phyloP scores from a whole-genome alignment of 2,329 filamentous ascomycete species.

The Pseudocercospora crystallina region DNA sequence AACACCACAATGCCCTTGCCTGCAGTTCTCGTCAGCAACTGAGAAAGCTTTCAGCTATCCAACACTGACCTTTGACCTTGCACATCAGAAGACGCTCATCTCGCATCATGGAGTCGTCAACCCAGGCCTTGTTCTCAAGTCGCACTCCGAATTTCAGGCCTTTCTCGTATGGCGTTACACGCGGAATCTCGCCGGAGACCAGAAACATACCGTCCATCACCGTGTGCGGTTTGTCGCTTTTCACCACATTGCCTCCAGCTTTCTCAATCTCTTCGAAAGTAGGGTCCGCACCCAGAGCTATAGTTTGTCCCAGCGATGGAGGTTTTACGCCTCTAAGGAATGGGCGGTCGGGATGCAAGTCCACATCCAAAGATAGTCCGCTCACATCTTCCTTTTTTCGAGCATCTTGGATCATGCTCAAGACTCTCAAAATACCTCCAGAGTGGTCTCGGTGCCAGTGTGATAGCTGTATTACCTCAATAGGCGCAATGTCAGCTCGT shows the following conservation, averaged over 20 bases:
- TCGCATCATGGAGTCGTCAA: conserved; percentile 21
- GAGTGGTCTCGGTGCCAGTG: conserved; percentile 34
- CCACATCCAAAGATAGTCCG: conserved; percentile 18
- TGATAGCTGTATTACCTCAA: conserved; percentile 27
- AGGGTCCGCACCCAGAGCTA: conserved; percentile 28
- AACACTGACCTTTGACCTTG: conserved; percentile 28
- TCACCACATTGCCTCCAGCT: conserved; percentile 25
- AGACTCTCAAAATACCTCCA: conserved; percentile 27
- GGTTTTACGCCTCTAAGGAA: conserved; percentile 24
- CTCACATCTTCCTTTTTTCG: background rate
- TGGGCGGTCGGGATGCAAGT: conserved; percentile 29
- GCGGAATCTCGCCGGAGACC: conserved; percentile 31
- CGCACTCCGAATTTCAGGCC: conserved; percentile 27
- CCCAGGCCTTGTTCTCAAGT: conserved; percentile 22
- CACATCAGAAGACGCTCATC: conserved; percentile 32
- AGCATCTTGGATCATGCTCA: conserved; percentile 26
- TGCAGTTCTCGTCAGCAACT: conserved; percentile 8
- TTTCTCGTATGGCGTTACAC: conserved; percentile 27
- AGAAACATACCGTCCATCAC: conserved; percentile 25
- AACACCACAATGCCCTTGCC: conserved; percentile 31
- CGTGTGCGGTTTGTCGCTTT: conserved; percentile 24
- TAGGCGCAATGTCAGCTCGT: conserved; percentile 19
- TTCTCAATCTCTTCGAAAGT: conserved; percentile 29
- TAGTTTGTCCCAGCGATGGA: conserved; percentile 14
- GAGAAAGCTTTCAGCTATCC: background rate